Base-by-base conservation (phyloP, 768 basidiomycete genomes). In the Cystobasidium tubakii region DNA sequence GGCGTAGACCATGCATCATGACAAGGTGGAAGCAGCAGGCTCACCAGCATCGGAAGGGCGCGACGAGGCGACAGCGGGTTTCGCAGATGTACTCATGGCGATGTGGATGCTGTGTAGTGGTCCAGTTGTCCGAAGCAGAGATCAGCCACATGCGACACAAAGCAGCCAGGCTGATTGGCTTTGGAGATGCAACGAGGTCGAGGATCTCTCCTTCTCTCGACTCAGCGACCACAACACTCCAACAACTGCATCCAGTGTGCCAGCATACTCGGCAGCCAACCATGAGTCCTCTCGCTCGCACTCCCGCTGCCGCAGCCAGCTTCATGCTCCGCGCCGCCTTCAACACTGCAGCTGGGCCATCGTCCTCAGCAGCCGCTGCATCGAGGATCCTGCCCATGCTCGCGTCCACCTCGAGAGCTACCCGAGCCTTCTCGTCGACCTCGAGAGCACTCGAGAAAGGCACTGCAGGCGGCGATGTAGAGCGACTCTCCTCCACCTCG, bases 31-130 rank as follows among this genome's bases (percentile, higher is more conserved):
- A n/a, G 43, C 31, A 34, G 23, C 7, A 67, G 12, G 23, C 66
- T 50, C 55, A 71, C 69, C 69, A 62, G 54, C 50, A 60, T 71
- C 69, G 23, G 69, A 67, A 50, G 66, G 66, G 12, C 66, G 39
- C 34, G 66, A 43, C 21, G 57, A 60, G 4, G 57, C 6, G 57
- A 31, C 57, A 27, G 57, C 57, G 29, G 57, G 57, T 21, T 60
- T 60, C 2, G 7, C 21, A 29, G 57, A 60, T 31, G 57, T 60
- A 21, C 57, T 60, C 57, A 60, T 60, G 13, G 46, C 21, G 46
- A 3, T 12, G 46, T 50, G 4, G 46, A 50, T 50, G 46, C n/a
- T 9, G 10, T 39, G 46, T 9, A 12, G 7, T 4, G 21, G 9
- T 50, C n/a, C 10, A 50, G 46, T 50, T 19, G 46, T 50, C 15